Conservation (phyloP, 108 stramenopile species). For the Nitzschia sp. region DNA sequence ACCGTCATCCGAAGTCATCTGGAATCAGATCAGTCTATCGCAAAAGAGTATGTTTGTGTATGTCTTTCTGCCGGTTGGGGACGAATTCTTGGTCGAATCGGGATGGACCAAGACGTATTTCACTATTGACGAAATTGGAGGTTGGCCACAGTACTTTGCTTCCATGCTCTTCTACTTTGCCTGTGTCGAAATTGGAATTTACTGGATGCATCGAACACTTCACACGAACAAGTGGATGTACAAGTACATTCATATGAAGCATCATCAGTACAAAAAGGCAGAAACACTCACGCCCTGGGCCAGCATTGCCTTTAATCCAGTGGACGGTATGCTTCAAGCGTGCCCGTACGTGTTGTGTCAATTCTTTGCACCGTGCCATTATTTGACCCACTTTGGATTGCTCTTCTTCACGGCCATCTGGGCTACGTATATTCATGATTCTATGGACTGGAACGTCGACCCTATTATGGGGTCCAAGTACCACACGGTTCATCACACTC, state of each 20-base stretch:
- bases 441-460: conserved; percentile 82
- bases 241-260: conserved; percentile 79
- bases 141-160: conserved; percentile 50
- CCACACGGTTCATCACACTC: conserved; percentile 91
- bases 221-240: conserved; percentile 90
- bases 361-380: conserved; percentile 82
- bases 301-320: conserved; percentile 87
- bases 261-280: conserved; percentile 84
- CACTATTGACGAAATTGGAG: conserved; percentile 79
- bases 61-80: conserved; percentile 72
- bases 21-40: conserved; percentile 79
- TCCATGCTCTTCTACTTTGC: conserved; percentile 65
- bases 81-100: conserved; percentile 79
- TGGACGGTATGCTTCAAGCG: conserved; percentile 87
- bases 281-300: conserved; percentile 89
- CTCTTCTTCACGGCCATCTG: conserved; percentile 88
- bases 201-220: conserved; percentile 88
- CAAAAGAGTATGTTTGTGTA: conserved; percentile 72
- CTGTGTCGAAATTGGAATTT: conserved; percentile 84
- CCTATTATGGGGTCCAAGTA: conserved; percentile 91
- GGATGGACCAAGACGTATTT: conserved; percentile 71
- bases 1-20: conserved; percentile 55
- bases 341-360: conserved; percentile 73
- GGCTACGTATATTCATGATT: conserved; percentile 93
- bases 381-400: conserved; percentile 78